Percentiles rank a stretch among this genome's conserved stretches.
These are phyloP conservation scores for Trypanosoma grayi DNA, from an alignment of 208 protist species.

Conservation along the genomic window DNA sequence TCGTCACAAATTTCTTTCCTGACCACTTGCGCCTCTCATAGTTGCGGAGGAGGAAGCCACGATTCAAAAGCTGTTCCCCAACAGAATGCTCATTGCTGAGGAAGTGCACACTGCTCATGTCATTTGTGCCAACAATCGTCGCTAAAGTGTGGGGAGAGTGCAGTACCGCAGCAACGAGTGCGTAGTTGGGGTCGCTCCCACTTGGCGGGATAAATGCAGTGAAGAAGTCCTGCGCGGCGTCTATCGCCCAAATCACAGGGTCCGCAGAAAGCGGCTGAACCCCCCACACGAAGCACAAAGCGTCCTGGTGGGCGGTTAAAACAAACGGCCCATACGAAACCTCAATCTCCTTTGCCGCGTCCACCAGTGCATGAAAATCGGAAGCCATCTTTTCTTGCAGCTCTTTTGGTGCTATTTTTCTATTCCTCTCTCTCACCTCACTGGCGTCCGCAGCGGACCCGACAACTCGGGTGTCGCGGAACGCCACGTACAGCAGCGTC, in stretches of 20 bases:
- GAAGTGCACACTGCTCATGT: slow-evolving; percentile 51
- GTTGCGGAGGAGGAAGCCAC: slow-evolving; percentile 38
- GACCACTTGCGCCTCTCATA: slow-evolving; percentile 18
- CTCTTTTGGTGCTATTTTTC: slow-evolving; percentile 9
- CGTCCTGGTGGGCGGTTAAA: slow-evolving; percentile 52
- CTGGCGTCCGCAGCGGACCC: too few relatives aligned
- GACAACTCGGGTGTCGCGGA: slow-evolving; percentile 24
- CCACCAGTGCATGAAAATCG: slow-evolving; percentile 46
- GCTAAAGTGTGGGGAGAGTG: slow-evolving; percentile 55
- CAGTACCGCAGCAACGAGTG: slow-evolving; percentile 49
- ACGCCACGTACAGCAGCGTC: slow-evolving; percentile 70
- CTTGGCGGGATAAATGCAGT: slow-evolving; percentile 34
- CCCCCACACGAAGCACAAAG: slow-evolving; percentile 65
- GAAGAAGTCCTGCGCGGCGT: slow-evolving; percentile 47
- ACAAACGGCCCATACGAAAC: slow-evolving; percentile 33
- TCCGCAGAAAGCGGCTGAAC: slow-evolving; percentile 58
- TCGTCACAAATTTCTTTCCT: slow-evolving; percentile 20
- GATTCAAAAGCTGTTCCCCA: slow-evolving; percentile 39
- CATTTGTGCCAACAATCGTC: slow-evolving; percentile 42
- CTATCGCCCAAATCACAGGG: slow-evolving; percentile 54
- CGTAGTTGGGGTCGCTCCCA: slow-evolving; percentile 28
- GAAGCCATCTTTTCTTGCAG: slow-evolving; percentile 29
- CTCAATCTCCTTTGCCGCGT: slow-evolving; percentile 24
- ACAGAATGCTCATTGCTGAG: slow-evolving; percentile 47
- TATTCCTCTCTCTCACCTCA: background rate